These are phyloP conservation scores for Russula brevipes DNA, from an alignment of 768 basidiomycete species.

Conservation along the genomic window DNA sequence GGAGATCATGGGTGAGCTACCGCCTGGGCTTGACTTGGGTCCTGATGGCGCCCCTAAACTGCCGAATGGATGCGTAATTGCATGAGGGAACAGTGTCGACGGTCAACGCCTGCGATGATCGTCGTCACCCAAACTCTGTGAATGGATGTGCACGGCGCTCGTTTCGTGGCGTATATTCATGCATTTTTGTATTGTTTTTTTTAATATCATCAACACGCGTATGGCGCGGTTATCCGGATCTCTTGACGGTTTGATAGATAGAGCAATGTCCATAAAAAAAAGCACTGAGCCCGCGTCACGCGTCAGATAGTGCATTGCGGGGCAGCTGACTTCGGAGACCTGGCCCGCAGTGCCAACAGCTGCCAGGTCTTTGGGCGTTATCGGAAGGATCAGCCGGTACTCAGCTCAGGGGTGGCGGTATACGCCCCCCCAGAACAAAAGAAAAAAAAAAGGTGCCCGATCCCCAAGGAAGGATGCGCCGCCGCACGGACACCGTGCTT, in stretches of 20 bases:
- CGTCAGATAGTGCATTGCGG: not conserved
- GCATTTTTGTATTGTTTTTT: not conserved
- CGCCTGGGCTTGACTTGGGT: constrained; percentile 58
- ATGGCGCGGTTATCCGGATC: not conserved
- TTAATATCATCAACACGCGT: not conserved
- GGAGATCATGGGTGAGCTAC: constrained; percentile 80
- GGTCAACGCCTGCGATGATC: not conserved
- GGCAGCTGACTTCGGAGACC: not conserved
- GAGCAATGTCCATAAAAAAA: not conserved
- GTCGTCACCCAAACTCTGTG: not conserved
- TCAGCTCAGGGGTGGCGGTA: constrained; percentile 4
- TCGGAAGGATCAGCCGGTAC: constrained; percentile 9
- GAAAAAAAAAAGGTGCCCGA: not conserved
- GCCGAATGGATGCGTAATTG: constrained; percentile 37
- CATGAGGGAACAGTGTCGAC: not conserved
- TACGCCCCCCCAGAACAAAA: not conserved
- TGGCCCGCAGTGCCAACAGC: not conserved
- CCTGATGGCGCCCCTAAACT: constrained; percentile 50
- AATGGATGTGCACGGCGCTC: not conserved
- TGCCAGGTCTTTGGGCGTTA: not conserved
- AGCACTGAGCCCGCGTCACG: not conserved
- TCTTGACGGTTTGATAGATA: not conserved
- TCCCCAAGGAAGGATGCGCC: not conserved
- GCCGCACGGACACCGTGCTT: not conserved
- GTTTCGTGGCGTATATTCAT: too few relatives aligned